Evolutionary conservation across 768 basidiomycete species (phyloP), one percentile per base, ranked within the genome.

Genomic region (Lactarius deliciosus): DNA sequence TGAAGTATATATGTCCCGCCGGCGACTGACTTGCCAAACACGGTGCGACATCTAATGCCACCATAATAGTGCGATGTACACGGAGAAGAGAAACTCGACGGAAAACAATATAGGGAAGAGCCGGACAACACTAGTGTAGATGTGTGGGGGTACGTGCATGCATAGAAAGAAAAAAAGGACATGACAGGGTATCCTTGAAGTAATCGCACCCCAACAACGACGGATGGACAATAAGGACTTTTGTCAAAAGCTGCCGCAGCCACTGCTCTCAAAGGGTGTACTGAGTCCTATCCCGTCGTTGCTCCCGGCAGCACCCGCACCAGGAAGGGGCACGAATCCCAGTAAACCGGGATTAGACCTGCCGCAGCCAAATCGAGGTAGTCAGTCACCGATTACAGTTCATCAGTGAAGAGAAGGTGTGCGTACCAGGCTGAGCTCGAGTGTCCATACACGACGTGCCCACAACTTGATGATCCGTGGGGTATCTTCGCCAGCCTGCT

Each of bases 391-490:
- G 22, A 36, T 25, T 60, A 18, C 11, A 15, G 10, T 57, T n/a
- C 56, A 50, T 25, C 28, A 56, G 25, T 22, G n/a, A 15, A 55
- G 22, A 77, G 80, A 57, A 36, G 43, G 15, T 20, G 43, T 38
- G 61, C 81, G 58, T 68, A 98, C 95, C 82, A 98, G 79, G 76
- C 93, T 95, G 65, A 98, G 83, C 80, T 99, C 97, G 64, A 99
- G 81, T 11, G 97, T 99, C 97, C 97, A 99, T 18, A 99, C 97
- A 65, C 97, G 81, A 65, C 97, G 85, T 22, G 96, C 95, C 96
- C 97, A 98, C 56, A 99, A 83, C 78, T 98, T 98, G 71, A 96
- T 85, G 11, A 77, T 79, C 72, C 83, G 80, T 10, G 82, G 79
- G 8, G 82, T 73, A 60, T 85, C 77, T 43, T 82, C 82, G 5